These are phyloP conservation scores for Kickxella alabastrina DNA, from an alignment of 192 early-diverging fungal genomes.

Conservation along the genomic window DNA sequence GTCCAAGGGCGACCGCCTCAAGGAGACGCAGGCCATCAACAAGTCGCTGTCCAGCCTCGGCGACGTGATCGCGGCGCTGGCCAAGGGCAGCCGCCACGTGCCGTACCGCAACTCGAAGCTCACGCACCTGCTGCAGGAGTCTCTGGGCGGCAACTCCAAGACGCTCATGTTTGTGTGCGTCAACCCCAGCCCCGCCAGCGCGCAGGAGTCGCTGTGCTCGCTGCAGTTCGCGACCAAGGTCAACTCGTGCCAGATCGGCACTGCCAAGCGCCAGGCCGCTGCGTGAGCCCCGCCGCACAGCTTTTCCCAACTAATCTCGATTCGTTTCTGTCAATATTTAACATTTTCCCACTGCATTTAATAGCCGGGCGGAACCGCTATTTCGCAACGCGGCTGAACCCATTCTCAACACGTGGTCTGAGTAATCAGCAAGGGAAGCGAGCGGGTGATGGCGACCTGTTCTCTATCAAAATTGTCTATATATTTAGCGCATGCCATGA, in stretches of 20 bases:
- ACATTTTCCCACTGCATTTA: too few relatives aligned
- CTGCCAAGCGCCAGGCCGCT: conserved; percentile 56
- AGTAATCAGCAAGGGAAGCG: too few relatives aligned
- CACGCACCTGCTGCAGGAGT: conserved; percentile 56
- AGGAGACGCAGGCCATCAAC: conserved; percentile 96
- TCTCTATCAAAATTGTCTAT: too few relatives aligned
- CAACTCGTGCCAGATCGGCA: conserved; percentile 85
- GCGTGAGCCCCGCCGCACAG: conserved; percentile 2
- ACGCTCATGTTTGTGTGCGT: conserved; percentile 99
- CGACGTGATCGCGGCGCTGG: conserved; percentile 85
- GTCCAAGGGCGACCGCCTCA: conserved; percentile 80
- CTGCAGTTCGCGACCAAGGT: conserved; percentile 96
- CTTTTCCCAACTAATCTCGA: too few relatives aligned
- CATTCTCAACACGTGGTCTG: too few relatives aligned
- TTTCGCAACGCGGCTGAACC: too few relatives aligned
- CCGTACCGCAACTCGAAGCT: conserved; percentile 96
- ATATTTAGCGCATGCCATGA: too few relatives aligned
- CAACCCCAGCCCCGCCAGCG: conserved; percentile 72
- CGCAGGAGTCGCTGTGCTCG: conserved; percentile 84
- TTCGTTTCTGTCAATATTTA: conserved; percentile 2
- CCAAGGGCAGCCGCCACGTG: conserved; percentile 73
- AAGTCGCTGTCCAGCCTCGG: conserved; percentile 84
- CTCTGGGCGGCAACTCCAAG: conserved; percentile 86
- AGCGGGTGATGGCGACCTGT: too few relatives aligned
- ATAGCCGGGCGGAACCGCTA: too few relatives aligned